Evolutionary conservation across 805 yeast species (phyloP).

Genomic region (Candida sakaeoensis): DNA sequence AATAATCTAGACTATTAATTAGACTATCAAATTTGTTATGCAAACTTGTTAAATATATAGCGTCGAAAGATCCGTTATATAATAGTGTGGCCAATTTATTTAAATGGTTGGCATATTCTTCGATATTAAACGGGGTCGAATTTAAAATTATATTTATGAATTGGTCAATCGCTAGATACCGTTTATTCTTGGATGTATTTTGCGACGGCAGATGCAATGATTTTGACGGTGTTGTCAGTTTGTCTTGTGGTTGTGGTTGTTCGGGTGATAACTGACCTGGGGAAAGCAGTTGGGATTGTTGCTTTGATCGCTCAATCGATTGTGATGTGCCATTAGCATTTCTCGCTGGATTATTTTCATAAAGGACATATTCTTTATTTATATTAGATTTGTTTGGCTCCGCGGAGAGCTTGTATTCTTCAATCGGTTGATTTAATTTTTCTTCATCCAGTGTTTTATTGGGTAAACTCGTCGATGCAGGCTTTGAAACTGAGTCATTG

Average conservation of each 20-base stretch:
- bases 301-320: too few species aligned
- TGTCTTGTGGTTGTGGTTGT: slow-evolving; percentile 7
- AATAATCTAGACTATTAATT: slow-evolving; percentile 21
- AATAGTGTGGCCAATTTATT: slow-evolving; percentile 27
- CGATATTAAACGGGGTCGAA: slow-evolving; percentile 27
- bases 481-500: not conserved
- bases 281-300: too few species aligned
- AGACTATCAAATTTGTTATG: slow-evolving; percentile 22
- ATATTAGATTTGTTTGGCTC: too few species aligned
- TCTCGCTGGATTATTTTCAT: too few species aligned
- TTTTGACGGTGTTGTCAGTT: not conserved
- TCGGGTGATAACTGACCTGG: slow-evolving; percentile 10
- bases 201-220: not conserved
- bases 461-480: not conserved
- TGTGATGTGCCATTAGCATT: too few species aligned
- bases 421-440: not conserved
- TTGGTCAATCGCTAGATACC: slow-evolving; percentile 10
- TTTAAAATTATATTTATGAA: slow-evolving; percentile 21
- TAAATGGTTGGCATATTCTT: slow-evolving; percentile 37
- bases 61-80: slow-evolving; percentile 16
- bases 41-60: slow-evolving; percentile 13
- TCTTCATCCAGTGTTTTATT: not conserved
- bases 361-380: too few species aligned
- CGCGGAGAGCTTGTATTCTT: too few species aligned
- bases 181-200: not conserved